A percentile compares a stretch with the other conserved stretches of the same genome.
These are phyloP conservation scores for Tricholomella constricta DNA, from an alignment of 768 basidiomycete species.

Conservation along the genomic window DNA sequence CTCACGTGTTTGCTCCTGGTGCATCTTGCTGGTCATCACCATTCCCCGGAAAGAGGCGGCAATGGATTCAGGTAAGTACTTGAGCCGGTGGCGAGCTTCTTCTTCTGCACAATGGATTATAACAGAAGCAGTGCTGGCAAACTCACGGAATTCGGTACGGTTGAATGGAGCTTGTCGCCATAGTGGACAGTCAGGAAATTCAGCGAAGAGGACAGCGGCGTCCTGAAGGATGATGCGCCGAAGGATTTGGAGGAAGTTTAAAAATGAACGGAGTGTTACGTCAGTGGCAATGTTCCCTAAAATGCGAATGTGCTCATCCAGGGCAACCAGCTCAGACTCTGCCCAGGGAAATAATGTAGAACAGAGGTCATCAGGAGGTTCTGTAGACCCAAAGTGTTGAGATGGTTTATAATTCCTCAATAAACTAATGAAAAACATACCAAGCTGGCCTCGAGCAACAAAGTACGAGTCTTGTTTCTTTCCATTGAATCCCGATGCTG, in stretches of 20 bases:
- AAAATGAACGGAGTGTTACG: not conserved
- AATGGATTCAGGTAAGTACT: slow-evolving; percentile 26
- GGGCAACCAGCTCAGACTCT: not conserved
- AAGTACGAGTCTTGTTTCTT: not conserved
- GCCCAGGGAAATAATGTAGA: not conserved
- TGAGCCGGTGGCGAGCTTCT: not conserved
- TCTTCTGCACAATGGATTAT: not conserved
- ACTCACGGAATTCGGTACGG: not conserved
- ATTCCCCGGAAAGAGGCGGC: slow-evolving; percentile 19
- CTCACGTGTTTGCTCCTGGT: not conserved
- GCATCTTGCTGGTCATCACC: slow-evolving; percentile 2
- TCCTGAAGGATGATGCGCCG: not conserved
- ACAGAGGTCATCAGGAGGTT: not conserved
- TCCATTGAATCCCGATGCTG: slow-evolving; percentile 2
- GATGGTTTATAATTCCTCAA: not conserved
- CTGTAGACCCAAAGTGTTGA: not conserved
- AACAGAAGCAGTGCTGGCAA: not conserved
- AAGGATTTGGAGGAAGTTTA: not conserved
- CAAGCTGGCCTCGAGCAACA: not conserved
- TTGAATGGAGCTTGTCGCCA: not conserved
- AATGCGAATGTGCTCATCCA: not conserved
- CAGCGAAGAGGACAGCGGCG: not conserved
- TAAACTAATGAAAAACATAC: not conserved
- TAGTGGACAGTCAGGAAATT: not conserved
- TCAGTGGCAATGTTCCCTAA: not conserved